Conservation (phyloP, 768 basidiomycete genomes). For the Cytidiella melzeri region DNA sequence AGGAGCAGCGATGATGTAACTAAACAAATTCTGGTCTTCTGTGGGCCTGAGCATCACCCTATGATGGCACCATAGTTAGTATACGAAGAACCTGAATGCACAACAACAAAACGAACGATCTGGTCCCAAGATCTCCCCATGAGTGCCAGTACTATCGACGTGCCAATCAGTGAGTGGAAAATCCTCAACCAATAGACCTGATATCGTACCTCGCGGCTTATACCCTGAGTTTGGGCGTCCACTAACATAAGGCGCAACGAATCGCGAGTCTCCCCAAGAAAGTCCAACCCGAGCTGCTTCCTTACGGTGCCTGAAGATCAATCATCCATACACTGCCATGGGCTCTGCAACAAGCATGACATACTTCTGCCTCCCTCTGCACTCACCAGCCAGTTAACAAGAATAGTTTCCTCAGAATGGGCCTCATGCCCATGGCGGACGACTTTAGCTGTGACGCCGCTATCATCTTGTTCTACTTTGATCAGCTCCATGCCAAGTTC, state of each 20-base stretch:
- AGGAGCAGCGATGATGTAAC: neutral
- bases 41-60: neutral
- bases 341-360: no score
- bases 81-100: no score
- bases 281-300: constrained; percentile 5
- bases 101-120: no score
- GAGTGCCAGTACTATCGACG: no score
- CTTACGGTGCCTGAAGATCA: neutral
- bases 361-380: constrained; percentile 9
- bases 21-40: neutral
- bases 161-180: no score
- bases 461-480: neutral
- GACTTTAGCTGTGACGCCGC: constrained; percentile 2
- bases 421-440: neutral
- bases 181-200: no score
- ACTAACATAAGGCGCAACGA: neutral
- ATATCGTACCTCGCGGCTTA: constrained; percentile 1
- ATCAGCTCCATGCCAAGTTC: constrained; percentile 4
- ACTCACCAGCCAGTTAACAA: constrained; percentile 1
- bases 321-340: no score
- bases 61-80: no score
- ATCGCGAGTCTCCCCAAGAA: constrained; percentile 4
- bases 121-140: constrained; percentile 1
- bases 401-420: neutral
- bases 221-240: constrained; percentile 4